Evolutionary conservation across 1,139 yeast species (phyloP), one percentile per base, ranked within the genome.

Genomic region (Geotrichum candidum): DNA sequence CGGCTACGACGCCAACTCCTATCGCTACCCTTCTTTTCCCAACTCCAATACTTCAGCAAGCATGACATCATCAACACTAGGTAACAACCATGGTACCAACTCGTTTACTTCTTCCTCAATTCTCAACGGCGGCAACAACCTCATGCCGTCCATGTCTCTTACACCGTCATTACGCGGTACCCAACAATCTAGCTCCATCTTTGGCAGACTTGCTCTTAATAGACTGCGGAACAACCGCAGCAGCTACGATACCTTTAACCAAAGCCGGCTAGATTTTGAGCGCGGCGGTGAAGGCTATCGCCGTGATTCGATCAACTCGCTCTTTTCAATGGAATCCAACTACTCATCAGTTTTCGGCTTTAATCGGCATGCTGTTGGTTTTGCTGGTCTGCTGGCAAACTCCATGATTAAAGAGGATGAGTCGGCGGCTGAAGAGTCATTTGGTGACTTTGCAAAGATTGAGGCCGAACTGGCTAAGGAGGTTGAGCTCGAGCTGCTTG

Each of bases 401-500:
- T 69, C 73, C 38, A 72, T 73, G 70, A 69, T 72, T 52, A 68
- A 68, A 46, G 75, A 72, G 53, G 75, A 72, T 53, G 65, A 65
- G 6, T 31, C 27, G 1, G 57, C 48, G 13, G 53, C 51, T 11
- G 60, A 52, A 0, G 62, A 56, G 2, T 68, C 61, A 41, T 72
- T 67, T 65, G 73, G 65, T 57, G 72, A 72, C 54, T 72, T 72
- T 58, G 65, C 68, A 3, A 66, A 68, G 57, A 67, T 72, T 52
- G 73, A 72, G 57, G 65, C 65, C 25, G 74, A 71, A 54, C 66
- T 71, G 22, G 70, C 72, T 31, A 68, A 80, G 65, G 91, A 87
- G 72, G 80, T 83, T 65, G 83, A 82, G 51, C 76, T 87, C 63
- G 91, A 86, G 70, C 77, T 85, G 56, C 81, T 81, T 60, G 94